Base-by-base conservation (phyloP, 2,329 filamentous ascomycete genomes). In the Monosporascus sp. region DNA sequence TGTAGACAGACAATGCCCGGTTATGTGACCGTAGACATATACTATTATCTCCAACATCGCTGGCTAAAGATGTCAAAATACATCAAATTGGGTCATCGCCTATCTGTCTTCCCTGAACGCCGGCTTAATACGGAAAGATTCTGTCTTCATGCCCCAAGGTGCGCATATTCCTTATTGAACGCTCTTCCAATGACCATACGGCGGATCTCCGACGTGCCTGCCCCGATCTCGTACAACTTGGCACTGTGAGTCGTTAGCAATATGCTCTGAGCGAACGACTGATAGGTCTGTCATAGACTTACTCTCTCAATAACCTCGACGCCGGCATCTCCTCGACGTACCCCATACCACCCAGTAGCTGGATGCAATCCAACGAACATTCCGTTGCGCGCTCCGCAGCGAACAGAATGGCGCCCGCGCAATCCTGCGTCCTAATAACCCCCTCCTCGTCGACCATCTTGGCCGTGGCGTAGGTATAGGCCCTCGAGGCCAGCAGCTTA, bases 311-410 rank as follows among this genome's bases (percentile, higher is more conserved):
- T 60, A 97, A 79, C 59, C 93, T 79, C 22, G 92, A 95, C 0
- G 91, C 92, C 0, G 91, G 87, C 75, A 97, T 91, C 74, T 99
- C 94, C 70, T 97, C 96, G 62, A 96, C 84, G 67, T 97, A 97
- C 3, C 93, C 93, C 84, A 93, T 97, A 0, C 93, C 94, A 19
- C 94, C 94, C 66, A 99, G 81, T 55, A 96, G 79, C 72, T 99
- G 94, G 55, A 97, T 89, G 46, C 88, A 89, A 72, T 97, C 92
- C 31, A 96, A 79, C 0, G 90, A 82, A 55, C 86, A 89, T 73
- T 97, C 91, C 0, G 89, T 95, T 11, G 92, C 93, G 37, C 91
- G 76, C 75, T 97, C 93, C 0, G 91, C 92, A 1, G 93, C 91
- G 71, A 96, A 97, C 59, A 97, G 74, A 58, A 97, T 97, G 2